Percentiles rank a stretch among this genome's conserved stretches.
phyloP scores from a whole-genome alignment of 1,284 basidiomycete genomes.

The Chalciporus sp. region DNA sequence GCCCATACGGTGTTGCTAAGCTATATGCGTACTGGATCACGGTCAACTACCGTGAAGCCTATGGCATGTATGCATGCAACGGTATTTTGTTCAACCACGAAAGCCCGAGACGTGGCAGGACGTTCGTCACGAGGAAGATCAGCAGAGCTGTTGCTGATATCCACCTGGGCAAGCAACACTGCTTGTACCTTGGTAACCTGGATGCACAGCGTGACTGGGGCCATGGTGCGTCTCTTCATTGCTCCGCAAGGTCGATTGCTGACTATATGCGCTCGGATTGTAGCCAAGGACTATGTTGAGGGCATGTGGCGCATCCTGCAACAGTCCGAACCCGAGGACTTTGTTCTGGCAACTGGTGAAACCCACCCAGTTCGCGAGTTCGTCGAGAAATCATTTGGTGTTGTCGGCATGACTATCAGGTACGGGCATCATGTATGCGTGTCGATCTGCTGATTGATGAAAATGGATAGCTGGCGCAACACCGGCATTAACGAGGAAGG shows the following conservation, averaged over 20 bases:
- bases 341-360: conserved; percentile 90
- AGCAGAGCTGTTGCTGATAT: conserved; percentile 89
- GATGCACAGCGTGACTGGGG: conserved; percentile 95
- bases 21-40: conserved; percentile 89
- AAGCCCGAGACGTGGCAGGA: conserved; percentile 86
- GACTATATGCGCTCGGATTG: conserved; percentile 7
- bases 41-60: conserved; percentile 90
- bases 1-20: conserved; percentile 91
- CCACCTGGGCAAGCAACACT: conserved; percentile 79
- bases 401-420: conserved; percentile 68
- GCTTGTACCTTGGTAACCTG: conserved; percentile 88
- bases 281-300: conserved; percentile 86
- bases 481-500: conserved; percentile 76
- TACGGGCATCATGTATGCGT: conserved; percentile 34
- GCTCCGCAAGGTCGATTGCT: conserved; percentile 1
- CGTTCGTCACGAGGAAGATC: conserved; percentile 94
- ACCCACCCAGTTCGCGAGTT: conserved; percentile 90
- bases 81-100: conserved; percentile 95
- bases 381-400: conserved; percentile 80
- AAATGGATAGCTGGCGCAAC: conserved; percentile 67
- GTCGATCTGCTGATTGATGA: neutral
- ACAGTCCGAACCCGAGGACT: conserved; percentile 79
- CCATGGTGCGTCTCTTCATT: conserved; percentile 60
- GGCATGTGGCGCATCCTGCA: conserved; percentile 97
- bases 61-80: conserved; percentile 90